Evolutionary conservation across 176 grass and related monocot species (phyloP), one percentile per base, ranked within the genome.

Genomic region (Eremochloa ophiuroides): DNA sequence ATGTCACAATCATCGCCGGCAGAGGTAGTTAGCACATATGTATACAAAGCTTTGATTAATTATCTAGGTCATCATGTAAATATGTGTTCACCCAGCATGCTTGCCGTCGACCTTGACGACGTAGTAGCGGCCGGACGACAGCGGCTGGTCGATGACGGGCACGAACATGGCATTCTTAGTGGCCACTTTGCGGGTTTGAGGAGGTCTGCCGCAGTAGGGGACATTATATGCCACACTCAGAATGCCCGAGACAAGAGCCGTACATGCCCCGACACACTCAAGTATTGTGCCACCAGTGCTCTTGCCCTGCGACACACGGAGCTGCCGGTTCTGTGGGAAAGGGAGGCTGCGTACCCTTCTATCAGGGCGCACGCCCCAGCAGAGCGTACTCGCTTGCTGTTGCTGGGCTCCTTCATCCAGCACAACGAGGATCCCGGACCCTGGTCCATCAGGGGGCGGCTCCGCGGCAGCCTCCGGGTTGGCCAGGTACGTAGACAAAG

Each of bases 271-370:
- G 4, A 40, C 25, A 6, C 2, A 2, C 42, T 48, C 42, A 3
- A 25, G 14, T 1, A 26, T n/a, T n/a, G n/a, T n/a, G n/a, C n/a
- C 23, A 46, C 11, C 5, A 9, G 27, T 0, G 42, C 14, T 0
- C 1, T 10, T 20, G 39, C 10, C 30, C 73, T 80, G 60, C 62
- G 28, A 2, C 23, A 90, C 42, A 27, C 18, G 61, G 23, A 85
- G 78, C 64, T 46, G 66, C 48, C 74, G 75, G 73, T 73, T 92
- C 77, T 91, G 86, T 11, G 89, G 78, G 74, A 91, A 88, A 7
- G 89, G 89, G 46, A 91, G 89, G 42, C 71, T 13, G 8, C 44
- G 34, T 29, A 91, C 39, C 34, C 64, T 7, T 23, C 22, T 67
- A 13, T 50, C 82, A 26, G 15, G 3, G 51, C 72, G 75, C 9